Base-by-base conservation (phyloP, 306 rosid species). In the Ormosia semicastrata region DNA sequence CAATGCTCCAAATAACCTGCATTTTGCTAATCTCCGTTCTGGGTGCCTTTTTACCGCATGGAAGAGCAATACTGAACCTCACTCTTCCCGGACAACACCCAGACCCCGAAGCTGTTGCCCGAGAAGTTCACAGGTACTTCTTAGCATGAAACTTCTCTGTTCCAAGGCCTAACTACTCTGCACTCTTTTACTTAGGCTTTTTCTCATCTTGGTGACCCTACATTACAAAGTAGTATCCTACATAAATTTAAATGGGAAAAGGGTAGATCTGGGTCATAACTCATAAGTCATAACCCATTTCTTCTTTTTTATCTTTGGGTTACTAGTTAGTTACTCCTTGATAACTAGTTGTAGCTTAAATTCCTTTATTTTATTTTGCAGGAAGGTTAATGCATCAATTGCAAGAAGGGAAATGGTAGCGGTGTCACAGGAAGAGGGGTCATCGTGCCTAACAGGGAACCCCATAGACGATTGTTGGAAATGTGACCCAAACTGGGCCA, bases 401-500 rank as follows among this genome's bases (percentile, higher is more conserved):
- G 58, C 90, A 40, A 92, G 99, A 81, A 89, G 97, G 87, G 73
- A 91, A 52, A 89, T 88, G 91, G 70, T 93, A 24, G 80, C 79
- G 62, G 36, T 66, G n/a, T 75, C 90, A 15, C 18, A 63, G 64
- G 78, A 68, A 59, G 88, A 83, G 8, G 78, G 77, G 10, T 57
- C 89, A 15, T 46, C 94, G 9, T 95, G 99, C 71, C 73, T 82
- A 43, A 95, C 98, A 1, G 99, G 99, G 0, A 95, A 95, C 85
- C 99, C 99, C 3, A 92, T 95, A 0, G 99, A 95, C 50, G 99
- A 95, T 79, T 95, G 99, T 81, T 95, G 99, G 99, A 95, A 93
- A 92, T 95, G 99, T 64, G 99, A 95, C 85, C 94, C 93, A 11
- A 86, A 93, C 8, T 95, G 99, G 99, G 88, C 99, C 5, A 95